Evolutionary conservation across 2,329 filamentous ascomycete species (phyloP).

Genomic region (Cladobotryum protrusum): DNA sequence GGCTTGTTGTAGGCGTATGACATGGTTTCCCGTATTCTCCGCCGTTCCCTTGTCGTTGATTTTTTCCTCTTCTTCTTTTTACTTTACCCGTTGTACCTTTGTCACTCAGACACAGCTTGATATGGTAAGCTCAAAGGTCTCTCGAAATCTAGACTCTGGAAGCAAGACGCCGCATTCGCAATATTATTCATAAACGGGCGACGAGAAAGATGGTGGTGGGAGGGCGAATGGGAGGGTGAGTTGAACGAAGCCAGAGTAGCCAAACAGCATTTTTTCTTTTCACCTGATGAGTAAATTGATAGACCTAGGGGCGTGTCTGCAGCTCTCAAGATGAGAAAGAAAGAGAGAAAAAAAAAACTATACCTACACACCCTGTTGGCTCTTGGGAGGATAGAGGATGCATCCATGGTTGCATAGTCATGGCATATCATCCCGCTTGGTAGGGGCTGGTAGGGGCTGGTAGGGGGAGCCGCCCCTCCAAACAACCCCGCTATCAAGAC

Average conservation of each 20-base stretch:
- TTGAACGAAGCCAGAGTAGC: too few relatives aligned
- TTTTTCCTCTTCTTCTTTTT: not conserved
- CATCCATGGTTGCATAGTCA: too few relatives aligned
- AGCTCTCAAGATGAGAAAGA: not conserved
- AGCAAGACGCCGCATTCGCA: too few relatives aligned
- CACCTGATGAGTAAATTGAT: too few relatives aligned
- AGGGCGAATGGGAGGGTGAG: too few relatives aligned
- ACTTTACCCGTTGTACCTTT: not conserved
- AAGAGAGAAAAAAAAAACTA: too few relatives aligned
- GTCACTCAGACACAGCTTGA: not conserved
- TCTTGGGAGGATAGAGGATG: not conserved
- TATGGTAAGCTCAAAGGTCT: too few relatives aligned
- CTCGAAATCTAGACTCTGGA: too few relatives aligned
- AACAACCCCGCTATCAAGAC: constrained; percentile 4
- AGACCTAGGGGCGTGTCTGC: constrained; percentile 10
- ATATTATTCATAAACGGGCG: too few relatives aligned
- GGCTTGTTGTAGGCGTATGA: constrained; percentile 33
- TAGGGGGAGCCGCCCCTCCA: not conserved
- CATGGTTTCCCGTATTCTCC: constrained; percentile 8
- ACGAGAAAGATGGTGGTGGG: too few relatives aligned
- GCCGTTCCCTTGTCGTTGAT: not conserved
- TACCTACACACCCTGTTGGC: not conserved
- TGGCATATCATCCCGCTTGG: not conserved
- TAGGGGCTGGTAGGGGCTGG: not conserved
- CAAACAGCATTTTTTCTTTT: too few relatives aligned